A percentile compares a stretch with the other conserved stretches of the same genome.
These are phyloP conservation scores for Aspergillus sp. DNA, from an alignment of 2,329 filamentous ascomycete species.

Conservation along the genomic window DNA sequence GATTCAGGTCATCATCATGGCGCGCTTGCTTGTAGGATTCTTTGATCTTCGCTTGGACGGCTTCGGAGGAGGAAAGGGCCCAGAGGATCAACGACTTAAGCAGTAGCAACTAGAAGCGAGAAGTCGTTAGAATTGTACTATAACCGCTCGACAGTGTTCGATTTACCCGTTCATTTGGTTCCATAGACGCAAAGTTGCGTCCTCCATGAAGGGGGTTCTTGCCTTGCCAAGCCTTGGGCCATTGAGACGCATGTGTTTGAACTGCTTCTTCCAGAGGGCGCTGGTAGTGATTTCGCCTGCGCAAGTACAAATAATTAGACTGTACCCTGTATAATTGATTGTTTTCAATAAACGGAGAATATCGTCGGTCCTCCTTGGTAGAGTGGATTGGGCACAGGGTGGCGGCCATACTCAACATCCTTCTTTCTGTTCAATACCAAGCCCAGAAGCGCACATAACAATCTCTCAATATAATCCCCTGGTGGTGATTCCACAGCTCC, in stretches of 20 bases:
- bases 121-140: slow-evolving; percentile 6
- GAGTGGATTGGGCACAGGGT: slow-evolving; percentile 11
- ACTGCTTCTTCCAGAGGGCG: slow-evolving; percentile 92
- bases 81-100: slow-evolving; percentile 79
- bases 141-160: not conserved
- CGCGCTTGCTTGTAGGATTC: slow-evolving; percentile 82
- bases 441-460: slow-evolving; percentile 82
- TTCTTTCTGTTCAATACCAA: slow-evolving; percentile 95
- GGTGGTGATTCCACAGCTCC: slow-evolving; percentile 72
- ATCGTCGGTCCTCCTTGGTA: slow-evolving; percentile 3
- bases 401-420: slow-evolving; percentile 78
- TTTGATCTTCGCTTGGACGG: slow-evolving; percentile 72
- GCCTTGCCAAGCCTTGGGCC: slow-evolving; percentile 75
- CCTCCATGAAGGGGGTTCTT: slow-evolving; percentile 77
- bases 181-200: slow-evolving; percentile 75
- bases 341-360: not conserved
- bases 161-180: slow-evolving; percentile 69
- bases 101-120: slow-evolving; percentile 60
- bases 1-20: slow-evolving; percentile 70
- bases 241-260: slow-evolving; percentile 75
- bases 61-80: slow-evolving; percentile 82
- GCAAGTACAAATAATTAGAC: slow-evolving; percentile 21
- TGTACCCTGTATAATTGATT: slow-evolving; percentile 1
- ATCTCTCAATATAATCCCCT: slow-evolving; percentile 75
- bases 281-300: slow-evolving; percentile 82